Base-by-base conservation (phyloP, 192 early-diverging fungal genomes). In the Coemansia sp. region DNA sequence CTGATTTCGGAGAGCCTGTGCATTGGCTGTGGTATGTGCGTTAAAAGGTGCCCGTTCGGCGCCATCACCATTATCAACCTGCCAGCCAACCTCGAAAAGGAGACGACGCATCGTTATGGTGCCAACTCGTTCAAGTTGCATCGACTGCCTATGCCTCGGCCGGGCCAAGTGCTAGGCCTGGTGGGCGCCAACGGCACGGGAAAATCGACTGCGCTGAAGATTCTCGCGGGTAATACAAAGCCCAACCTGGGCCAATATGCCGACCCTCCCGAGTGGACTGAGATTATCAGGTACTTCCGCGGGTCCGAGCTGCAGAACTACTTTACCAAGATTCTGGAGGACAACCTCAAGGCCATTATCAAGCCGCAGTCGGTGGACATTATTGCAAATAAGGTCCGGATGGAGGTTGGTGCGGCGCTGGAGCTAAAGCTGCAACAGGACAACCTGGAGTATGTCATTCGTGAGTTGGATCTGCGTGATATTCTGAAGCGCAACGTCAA, bases 111-210 rank as follows among this genome's bases (percentile, higher is more conserved):
- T 75, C 92, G 97, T 74, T 98, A 96, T 80, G 91, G 92, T 36
- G 92, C 96, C 67, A 98, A 98, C 84, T 90, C 97, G 27, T 98
- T 98, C 91, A 98, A 98, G 90, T 89, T 98, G 42, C 97, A 98
- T 86, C 87, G 95, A 73, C 87, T 98, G 57, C 97, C 97, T 33
- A 90, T 94, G 54, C 97, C 97, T 63, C 86, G 97, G 66, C 95
- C 97, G 64, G 97, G 97, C 4, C 95, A 98, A 79, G 97, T 98
- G 41, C 87, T 98, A 20, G 97, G 97, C 46, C 87, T 98, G 70
- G 97, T 98, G 24, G 97, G 97, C 51, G 95, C 95, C n/a, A 97
- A 97, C 91, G 92, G 92, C 87, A 94, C 92, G 47, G 96, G 96
- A 36, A 98, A 98, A 78, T 92, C 90, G 29, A 97, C 97, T 3